Conservation (phyloP, 768 basidiomycete species). For the Auriscalpium vulgare region DNA sequence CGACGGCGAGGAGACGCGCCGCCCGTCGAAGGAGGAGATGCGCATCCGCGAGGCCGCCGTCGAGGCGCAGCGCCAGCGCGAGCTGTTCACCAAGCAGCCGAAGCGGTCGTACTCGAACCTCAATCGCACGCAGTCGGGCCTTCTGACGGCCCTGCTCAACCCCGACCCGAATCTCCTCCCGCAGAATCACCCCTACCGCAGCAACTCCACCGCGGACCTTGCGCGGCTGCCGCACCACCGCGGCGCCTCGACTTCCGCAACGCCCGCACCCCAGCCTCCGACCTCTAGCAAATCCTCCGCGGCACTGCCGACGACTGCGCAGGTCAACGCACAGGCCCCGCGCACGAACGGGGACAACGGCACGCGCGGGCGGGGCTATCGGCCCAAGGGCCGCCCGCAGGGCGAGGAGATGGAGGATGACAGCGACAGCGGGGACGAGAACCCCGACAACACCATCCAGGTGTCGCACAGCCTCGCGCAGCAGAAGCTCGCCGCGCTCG, state of each 20-base stretch:
- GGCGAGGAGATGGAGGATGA: slow-evolving; percentile 65
- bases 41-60: slow-evolving; percentile 45
- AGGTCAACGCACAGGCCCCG: slow-evolving; percentile 31
- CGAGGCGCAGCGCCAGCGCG: slow-evolving; percentile 56
- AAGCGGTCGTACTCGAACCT: slow-evolving; percentile 54
- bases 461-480: slow-evolving; percentile 65
- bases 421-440: slow-evolving; percentile 39
- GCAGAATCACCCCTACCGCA: slow-evolving; percentile 48
- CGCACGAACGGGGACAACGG: slow-evolving; percentile 8
- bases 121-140: slow-evolving; percentile 45
- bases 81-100: slow-evolving; percentile 69
- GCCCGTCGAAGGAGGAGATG: slow-evolving; percentile 16
- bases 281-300: slow-evolving; percentile 46
- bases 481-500: slow-evolving; percentile 53
- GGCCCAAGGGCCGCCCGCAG: slow-evolving; percentile 58
- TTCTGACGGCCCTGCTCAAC: slow-evolving; percentile 64
- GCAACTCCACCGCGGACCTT: slow-evolving; percentile 41
- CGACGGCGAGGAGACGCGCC: slow-evolving; percentile 18
- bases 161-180: slow-evolving; percentile 60
- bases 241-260: slow-evolving; percentile 16
- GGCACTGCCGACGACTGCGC: slow-evolving; percentile 50
- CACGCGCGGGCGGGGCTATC: slow-evolving; percentile 32
- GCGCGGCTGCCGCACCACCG: slow-evolving; percentile 26
- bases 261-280: slow-evolving; percentile 22
- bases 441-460: slow-evolving; percentile 43